Base-by-base conservation (phyloP, 257 asterid species). In the Echium plantagineum region DNA sequence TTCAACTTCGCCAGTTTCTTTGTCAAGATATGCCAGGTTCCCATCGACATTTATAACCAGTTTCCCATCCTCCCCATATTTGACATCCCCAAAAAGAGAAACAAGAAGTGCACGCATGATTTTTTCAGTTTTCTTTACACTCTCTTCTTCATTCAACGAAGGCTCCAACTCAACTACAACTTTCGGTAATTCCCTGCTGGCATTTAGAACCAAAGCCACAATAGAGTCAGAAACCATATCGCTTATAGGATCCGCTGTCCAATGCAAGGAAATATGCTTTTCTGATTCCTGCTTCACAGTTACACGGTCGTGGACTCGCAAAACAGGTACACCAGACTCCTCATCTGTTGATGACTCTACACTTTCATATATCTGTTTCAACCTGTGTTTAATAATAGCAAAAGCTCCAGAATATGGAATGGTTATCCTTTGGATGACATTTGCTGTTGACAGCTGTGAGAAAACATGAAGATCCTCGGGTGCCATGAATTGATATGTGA, bases 331-430 rank as follows among this genome's bases (percentile, higher is more conserved):
- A 28, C 99, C 95, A 1, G 82, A 79, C 71, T 89, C 97, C 66
- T 84, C 99, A 56, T 88, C 97, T 1, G 77, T n/a, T 18, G 81
- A 78, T 53, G 90, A 55, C 69, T 79, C 96, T 31, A 93, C 95
- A 32, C 96, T 83, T 70, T 93, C 95, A 46, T 93, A 93, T 15
- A 93, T 84, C 77, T 85, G 94, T 78, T 81, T 89, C 28, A 93
- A 87, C 83, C 97, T 78, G 75, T 93, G 88, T 57, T 77, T 79
- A 53, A 93, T 73, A 55, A 93, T 89, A 69, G 89, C 90, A 72
- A 93, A 93, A 53, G 96, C 99, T 63, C 99, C 99, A 0, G 95
- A 89, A 68, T 88, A 93, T 3, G 99, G 97, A 74, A 93, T 78
- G 3, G 99, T 89, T 51, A 86, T 84, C 82, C 97, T 83, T 66